A percentile compares a stretch with the other conserved stretches of the same genome.
Conservation (phyloP, 176 grass and related monocot genomes). For the Carex myosuroides region DNA sequence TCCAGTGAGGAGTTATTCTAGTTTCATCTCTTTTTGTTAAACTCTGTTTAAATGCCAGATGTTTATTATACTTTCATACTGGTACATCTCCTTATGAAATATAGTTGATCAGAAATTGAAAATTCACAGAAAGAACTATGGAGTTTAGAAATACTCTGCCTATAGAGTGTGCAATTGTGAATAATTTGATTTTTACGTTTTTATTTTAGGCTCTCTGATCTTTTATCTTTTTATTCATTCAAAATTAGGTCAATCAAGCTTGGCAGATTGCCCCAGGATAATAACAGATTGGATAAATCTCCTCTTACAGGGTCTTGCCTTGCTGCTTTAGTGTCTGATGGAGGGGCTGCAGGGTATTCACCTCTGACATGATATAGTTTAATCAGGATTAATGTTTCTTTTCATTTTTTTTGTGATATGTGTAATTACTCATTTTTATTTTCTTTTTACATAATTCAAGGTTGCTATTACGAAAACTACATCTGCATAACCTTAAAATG, state of each 20-base stretch:
- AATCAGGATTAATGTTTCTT: neutral
- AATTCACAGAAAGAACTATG: neutral
- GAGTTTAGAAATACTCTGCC: neutral
- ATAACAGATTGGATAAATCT: constrained; percentile 18
- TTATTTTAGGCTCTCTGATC: neutral
- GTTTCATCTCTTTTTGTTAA: neutral
- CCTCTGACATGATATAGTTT: neutral
- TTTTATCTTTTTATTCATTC: neutral
- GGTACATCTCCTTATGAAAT: neutral
- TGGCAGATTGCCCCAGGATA: neutral
- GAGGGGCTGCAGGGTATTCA: constrained; percentile 29
- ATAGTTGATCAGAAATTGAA: neutral
- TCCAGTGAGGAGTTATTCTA: constrained; percentile 20
- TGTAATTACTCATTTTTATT: neutral
- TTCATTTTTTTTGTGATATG: neutral
- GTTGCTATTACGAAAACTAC: constrained; percentile 18
- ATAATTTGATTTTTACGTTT: neutral
- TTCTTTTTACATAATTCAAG: constrained; percentile 4
- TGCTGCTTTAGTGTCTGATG: constrained; percentile 29
- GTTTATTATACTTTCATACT: no score
- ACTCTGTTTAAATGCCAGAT: neutral
- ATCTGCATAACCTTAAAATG: constrained; percentile 31
- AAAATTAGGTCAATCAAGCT: constrained; percentile 39
- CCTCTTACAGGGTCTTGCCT: constrained; percentile 32
- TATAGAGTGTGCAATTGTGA: neutral